Conservation (phyloP, 768 basidiomycete genomes). For the Sporobolomyces phaffii region DNA sequence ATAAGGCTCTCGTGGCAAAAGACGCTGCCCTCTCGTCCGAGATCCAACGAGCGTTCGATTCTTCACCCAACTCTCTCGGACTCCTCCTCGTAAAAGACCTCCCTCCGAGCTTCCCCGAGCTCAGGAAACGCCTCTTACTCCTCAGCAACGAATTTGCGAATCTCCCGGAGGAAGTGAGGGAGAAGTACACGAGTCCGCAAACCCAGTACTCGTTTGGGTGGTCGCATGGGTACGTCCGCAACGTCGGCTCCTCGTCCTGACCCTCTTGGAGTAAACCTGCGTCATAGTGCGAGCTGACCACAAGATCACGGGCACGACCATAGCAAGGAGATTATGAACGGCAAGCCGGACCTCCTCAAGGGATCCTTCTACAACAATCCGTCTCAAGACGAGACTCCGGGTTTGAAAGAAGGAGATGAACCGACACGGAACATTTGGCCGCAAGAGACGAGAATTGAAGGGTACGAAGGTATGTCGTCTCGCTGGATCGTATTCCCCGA, state of each 20-base stretch:
- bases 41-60: constrained; percentile 72
- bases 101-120: constrained; percentile 58
- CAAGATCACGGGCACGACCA: too few relatives aligned
- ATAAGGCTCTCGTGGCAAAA: constrained; percentile 55
- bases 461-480: constrained; percentile 24
- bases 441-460: constrained; percentile 31
- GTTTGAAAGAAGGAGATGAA: constrained; percentile 57
- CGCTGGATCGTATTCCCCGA: constrained; percentile 7
- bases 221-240: constrained; percentile 63
- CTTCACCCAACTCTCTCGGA: constrained; percentile 66
- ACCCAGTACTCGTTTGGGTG: constrained; percentile 73
- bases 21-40: constrained; percentile 56
- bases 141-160: constrained; percentile 70
- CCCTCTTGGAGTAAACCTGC: too few relatives aligned
- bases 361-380: constrained; percentile 92
- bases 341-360: constrained; percentile 77
- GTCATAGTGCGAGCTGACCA: too few relatives aligned
- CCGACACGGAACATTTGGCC: constrained; percentile 84
- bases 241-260: neutral
- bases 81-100: constrained; percentile 77
- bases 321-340: constrained; percentile 92
- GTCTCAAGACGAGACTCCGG: constrained; percentile 60
- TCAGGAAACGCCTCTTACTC: constrained; percentile 67
- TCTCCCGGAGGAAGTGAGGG: constrained; percentile 61
- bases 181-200: constrained; percentile 65